Conservation (phyloP, 2,329 filamentous ascomycete genomes). For the Amylocarpus encephaloides region DNA sequence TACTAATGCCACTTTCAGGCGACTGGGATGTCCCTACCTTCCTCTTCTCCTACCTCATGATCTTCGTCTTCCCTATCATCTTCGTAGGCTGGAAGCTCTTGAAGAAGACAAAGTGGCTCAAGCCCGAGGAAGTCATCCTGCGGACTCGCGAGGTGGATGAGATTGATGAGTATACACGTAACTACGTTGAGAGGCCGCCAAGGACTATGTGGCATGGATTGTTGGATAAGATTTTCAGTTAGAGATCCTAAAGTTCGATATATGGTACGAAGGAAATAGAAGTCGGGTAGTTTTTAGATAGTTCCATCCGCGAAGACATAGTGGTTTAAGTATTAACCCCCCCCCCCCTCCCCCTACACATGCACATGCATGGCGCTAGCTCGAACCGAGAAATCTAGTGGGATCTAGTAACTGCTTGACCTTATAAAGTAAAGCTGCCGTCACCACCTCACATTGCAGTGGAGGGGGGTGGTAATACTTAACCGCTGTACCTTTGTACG, state of each 20-base stretch:
- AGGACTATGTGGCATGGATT: slow-evolving; percentile 22
- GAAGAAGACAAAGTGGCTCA: slow-evolving; percentile 48
- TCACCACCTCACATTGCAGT: too few relatives aligned
- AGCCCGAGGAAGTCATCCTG: slow-evolving; percentile 49
- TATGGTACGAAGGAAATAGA: neutral
- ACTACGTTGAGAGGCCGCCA: slow-evolving; percentile 37
- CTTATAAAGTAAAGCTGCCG: too few relatives aligned
- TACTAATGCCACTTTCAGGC: neutral
- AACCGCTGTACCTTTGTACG: too few relatives aligned
- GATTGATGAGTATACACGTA: slow-evolving; percentile 54
- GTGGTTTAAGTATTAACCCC: too few relatives aligned
- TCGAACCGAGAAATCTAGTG: too few relatives aligned
- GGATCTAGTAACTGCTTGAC: too few relatives aligned
- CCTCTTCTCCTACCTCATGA: slow-evolving; percentile 54
- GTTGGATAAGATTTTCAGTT: slow-evolving; percentile 22
- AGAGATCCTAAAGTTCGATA: slow-evolving; percentile 1
- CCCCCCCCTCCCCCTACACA: too few relatives aligned
- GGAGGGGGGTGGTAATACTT: too few relatives aligned
- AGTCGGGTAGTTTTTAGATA: too few relatives aligned
- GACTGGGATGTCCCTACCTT: slow-evolving; percentile 55
- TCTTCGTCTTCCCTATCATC: slow-evolving; percentile 52
- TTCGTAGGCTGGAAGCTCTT: slow-evolving; percentile 56
- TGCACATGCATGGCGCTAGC: too few relatives aligned
- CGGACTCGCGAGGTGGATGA: slow-evolving; percentile 46
- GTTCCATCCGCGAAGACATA: too few relatives aligned